phyloP scores from a whole-genome alignment of 495 filamentous ascomycete genomes.

The Eremomyces bilateralis region DNA sequence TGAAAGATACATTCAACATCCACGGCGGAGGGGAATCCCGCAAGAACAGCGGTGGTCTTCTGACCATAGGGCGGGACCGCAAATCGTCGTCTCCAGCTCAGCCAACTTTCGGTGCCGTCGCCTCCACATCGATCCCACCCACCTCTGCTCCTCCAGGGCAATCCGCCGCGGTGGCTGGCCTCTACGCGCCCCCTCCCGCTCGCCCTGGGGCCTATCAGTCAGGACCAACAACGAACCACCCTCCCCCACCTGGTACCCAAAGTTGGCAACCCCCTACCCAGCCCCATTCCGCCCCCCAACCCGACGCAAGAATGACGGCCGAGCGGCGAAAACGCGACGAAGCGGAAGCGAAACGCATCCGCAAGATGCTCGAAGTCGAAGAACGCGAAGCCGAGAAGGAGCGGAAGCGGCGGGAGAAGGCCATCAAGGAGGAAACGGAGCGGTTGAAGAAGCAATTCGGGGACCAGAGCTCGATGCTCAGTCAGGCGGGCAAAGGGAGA shows the following conservation, averaged over 20 bases:
- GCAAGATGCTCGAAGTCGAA: too few relatives aligned
- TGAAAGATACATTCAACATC: slow-evolving; percentile 61
- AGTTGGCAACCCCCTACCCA: slow-evolving; percentile 39
- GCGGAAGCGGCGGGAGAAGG: slow-evolving; percentile 38
- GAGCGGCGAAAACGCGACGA: slow-evolving; percentile 40
- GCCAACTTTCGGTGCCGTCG: slow-evolving; percentile 4
- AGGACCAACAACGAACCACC: slow-evolving; percentile 23
- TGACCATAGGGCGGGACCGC: slow-evolving; percentile 6
- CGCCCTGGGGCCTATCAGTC: slow-evolving; percentile 5
- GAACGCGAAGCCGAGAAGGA: slow-evolving; percentile 31
- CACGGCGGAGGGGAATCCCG: slow-evolving; percentile 16
- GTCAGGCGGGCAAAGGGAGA: not conserved
- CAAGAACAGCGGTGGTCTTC: slow-evolving; percentile 12
- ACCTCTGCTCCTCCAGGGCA: slow-evolving; percentile 3
- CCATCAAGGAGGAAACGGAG: slow-evolving; percentile 70
- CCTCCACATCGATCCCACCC: slow-evolving; percentile 3
- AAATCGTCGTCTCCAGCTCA: slow-evolving; percentile 7
- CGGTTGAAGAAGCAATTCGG: slow-evolving; percentile 56
- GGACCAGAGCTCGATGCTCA: slow-evolving; percentile 15
- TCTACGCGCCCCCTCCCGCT: slow-evolving; percentile 8
- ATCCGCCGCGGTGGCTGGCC: slow-evolving; percentile 5
- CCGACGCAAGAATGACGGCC: slow-evolving; percentile 17
- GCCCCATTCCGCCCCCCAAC: slow-evolving; percentile 30
- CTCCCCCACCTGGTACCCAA: slow-evolving; percentile 35
- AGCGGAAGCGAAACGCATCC: slow-evolving; percentile 55